Base-by-base conservation (phyloP, 306 rosid genomes). In the Corylus avellana region DNA sequence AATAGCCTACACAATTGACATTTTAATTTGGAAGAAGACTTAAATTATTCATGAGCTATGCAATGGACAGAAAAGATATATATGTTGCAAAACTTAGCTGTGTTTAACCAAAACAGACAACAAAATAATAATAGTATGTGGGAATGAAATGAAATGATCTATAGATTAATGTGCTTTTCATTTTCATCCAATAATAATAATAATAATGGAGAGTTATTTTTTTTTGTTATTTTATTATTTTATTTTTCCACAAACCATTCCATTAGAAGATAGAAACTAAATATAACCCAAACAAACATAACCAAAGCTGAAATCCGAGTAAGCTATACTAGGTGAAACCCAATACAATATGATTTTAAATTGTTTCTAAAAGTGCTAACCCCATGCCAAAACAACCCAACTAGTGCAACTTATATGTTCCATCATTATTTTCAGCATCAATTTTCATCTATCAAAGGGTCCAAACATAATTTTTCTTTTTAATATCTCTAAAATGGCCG, bases 1-100 rank as follows among this genome's bases (percentile, higher is more conserved):
- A 55, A 48, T 62, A 37, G 46, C 73, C 73, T 39, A 25, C 8
- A 62, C 51, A 74, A 82, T 64, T 64, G 72, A 78, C 20, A 82
- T 22, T 64, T 10, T 57, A 44, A 42, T 74, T 51, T 74, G 57
- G 75, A 66, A 35, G 18, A 39, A 42, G 72, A 77, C 49, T 54
- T 59, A 59, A 76, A 72, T 73, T 54, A 53, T 44, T 67, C 27
- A 67, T 7, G 49, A 59, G 50, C 25, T 49, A 71, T 55, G 22
- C 73, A 77, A 54, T 68, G n/a, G 20, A 58, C 42, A 35, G 51
- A 57, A 14, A 78, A 49, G 56, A 71, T 13, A 9, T 68, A 2
- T 32, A 2, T 67, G 61, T 75, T 46, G 49, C 77, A 75, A 14
- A 70, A 68, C 61, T 64, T 79, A 73, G 25, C 37, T 48, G 46